Percentiles rank a stretch among this genome's conserved stretches.
phyloP scores from a whole-genome alignment of 2,329 filamentous ascomycete genomes.

The Diaporthe longicolla region DNA sequence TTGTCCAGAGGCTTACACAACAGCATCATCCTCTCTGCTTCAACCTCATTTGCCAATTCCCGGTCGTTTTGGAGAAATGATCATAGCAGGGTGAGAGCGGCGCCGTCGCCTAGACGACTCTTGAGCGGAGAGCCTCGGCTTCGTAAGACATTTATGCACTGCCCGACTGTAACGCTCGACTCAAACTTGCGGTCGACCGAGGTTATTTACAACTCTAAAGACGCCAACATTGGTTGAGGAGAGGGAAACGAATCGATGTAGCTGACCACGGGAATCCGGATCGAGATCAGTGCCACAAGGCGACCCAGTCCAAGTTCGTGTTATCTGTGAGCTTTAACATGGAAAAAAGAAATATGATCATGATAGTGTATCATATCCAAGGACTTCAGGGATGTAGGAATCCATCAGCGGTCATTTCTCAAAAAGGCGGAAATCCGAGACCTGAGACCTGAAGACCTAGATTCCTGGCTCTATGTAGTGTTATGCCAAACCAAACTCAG shows the following conservation, averaged over 20 bases:
- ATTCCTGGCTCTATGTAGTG: background rate
- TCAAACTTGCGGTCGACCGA: background rate
- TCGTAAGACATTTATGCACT: background rate
- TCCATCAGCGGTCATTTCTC: too few species aligned
- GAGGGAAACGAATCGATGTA: background rate
- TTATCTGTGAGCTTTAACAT: background rate
- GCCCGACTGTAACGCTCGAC: background rate
- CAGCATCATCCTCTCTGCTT: background rate
- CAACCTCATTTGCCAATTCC: background rate
- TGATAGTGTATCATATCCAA: background rate
- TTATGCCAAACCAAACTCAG: background rate
- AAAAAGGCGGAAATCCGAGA: background rate
- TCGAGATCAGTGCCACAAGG: background rate
- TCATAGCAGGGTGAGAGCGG: background rate
- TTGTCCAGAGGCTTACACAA: background rate
- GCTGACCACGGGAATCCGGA: background rate
- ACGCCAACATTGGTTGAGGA: too few species aligned
- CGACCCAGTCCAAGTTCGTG: background rate
- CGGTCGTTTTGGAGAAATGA: background rate
- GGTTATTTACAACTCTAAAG: background rate
- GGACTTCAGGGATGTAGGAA: too few species aligned
- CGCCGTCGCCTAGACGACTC: background rate
- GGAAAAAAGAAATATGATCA: background rate
- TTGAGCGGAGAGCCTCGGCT: slow-evolving; percentile 8
- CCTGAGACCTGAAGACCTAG: background rate